Evolutionary conservation across 768 basidiomycete species (phyloP).

Genomic region (Phylloporus sp.): DNA sequence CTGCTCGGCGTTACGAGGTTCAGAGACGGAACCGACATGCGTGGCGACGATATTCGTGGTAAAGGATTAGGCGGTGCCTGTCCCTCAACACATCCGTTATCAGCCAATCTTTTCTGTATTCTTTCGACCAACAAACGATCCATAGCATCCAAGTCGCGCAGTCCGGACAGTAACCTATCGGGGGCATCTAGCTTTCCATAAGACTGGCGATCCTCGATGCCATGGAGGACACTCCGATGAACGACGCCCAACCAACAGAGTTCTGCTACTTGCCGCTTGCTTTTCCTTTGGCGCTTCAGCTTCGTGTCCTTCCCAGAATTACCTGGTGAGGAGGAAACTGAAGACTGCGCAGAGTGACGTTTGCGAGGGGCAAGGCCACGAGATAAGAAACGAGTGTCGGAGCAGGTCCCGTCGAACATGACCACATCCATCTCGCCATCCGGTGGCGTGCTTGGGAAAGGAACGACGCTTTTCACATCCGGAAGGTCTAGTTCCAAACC

Average conservation of each 20-base stretch:
- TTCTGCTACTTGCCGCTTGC: conserved; percentile 31
- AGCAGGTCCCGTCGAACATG: conserved; percentile 27
- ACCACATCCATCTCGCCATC: conserved; percentile 21
- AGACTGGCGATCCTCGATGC: conserved; percentile 17
- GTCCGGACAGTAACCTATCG: not conserved
- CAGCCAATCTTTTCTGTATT: conserved; percentile 31
- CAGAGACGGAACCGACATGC: conserved; percentile 22
- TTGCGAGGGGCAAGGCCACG: conserved; percentile 20
- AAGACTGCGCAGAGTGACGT: conserved; percentile 33
- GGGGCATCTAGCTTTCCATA: conserved; percentile 1
- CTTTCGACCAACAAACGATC: conserved; percentile 32
- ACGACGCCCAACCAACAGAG: conserved; percentile 35
- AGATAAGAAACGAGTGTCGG: not conserved
- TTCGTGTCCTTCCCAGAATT: conserved; percentile 12
- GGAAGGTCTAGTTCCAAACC: conserved; percentile 22
- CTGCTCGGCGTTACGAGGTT: conserved; percentile 11
- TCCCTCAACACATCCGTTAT: conserved; percentile 31
- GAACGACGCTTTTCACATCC: conserved; percentile 31
- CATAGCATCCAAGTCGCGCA: conserved; percentile 22
- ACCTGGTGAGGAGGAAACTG: conserved; percentile 22
- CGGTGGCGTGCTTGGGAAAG: conserved; percentile 34
- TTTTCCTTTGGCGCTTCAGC: conserved; percentile 33
- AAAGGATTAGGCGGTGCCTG: conserved; percentile 16
- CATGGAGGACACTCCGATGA: conserved; percentile 32
- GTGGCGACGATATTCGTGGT: conserved; percentile 21